Evolutionary conservation across 2,329 filamentous ascomycete species (phyloP), one percentile per base, ranked within the genome.

Genomic region (Paracamarosporium sp.): DNA sequence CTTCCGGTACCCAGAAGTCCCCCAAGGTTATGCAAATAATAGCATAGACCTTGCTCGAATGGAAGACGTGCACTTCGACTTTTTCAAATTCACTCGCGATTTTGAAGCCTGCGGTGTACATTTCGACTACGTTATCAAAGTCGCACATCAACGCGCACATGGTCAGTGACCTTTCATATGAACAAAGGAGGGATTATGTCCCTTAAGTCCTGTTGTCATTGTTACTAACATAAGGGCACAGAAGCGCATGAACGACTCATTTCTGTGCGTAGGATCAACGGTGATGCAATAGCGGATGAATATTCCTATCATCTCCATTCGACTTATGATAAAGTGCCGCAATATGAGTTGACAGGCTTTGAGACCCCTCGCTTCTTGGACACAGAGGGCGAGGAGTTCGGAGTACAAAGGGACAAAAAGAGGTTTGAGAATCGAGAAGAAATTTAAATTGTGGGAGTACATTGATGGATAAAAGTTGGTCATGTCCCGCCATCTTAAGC

Each of bases 41-140:
- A 27, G 12, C 22, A 40, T 40, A 40, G 47, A 50, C 24, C 24
- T 50, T 2, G 47, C 47, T 15, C 47, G 35, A n/a, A 40, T 50
- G 47, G 47, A 50, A 17, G 35, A 50, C 24, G 33, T 50, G 12
- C 35, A 50, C 35, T 50, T 50, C 15, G 35, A 50, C 25, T 50
- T 50, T 25, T 30, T 5, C 24, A 41, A 17, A 5, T 50, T 40
- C 25, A 40, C 30, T 20, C 47, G 25, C 13, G 35, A 27, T 4
- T 50, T 50, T 17, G 9, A 31, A 30, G 13, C 4, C 4, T 30
- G 25, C 31, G 15, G 15, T 13, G 25, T 50, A 12, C 35, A 40
- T 11, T 50, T 50, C n/a, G 47, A 50, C 25, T 41, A 50, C n/a
- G 47, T 38, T 2, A 50, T 50, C 31, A 12, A 30, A 9, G 47